Percentiles rank a stretch among this genome's conserved stretches.
These are phyloP conservation scores for Vicia faba DNA, from an alignment of 306 rosid genomes.

Conservation along the genomic window DNA sequence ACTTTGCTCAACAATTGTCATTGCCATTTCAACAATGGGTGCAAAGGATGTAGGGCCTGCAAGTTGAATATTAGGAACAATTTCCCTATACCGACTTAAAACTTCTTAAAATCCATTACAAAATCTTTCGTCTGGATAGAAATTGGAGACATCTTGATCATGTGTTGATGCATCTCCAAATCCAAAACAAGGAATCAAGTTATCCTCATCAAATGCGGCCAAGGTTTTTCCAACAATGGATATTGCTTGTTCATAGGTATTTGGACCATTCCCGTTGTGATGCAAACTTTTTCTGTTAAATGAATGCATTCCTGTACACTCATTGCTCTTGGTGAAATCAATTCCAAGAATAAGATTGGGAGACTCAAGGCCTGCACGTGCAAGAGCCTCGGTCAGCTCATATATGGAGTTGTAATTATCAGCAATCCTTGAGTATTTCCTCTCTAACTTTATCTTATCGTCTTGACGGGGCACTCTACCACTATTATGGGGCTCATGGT, in stretches of 20 bases:
- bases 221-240: constrained; percentile 89
- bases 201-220: constrained; percentile 89
- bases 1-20: constrained; percentile 91
- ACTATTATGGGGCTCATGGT: constrained; percentile 38
- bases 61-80: constrained; percentile 76
- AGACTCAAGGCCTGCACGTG: too few species aligned
- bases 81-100: constrained; percentile 70
- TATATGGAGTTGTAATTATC: constrained; percentile 74
- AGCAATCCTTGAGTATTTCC: constrained; percentile 80
- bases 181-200: constrained; percentile 92
- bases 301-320: constrained; percentile 87
- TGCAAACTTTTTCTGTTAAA: constrained; percentile 75
- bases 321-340: constrained; percentile 96
- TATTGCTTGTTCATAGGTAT: constrained; percentile 92
- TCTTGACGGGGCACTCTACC: constrained; percentile 29
- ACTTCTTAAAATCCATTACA: constrained; percentile 96
- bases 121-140: constrained; percentile 70
- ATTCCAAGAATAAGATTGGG: too few species aligned
- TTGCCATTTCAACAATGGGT: constrained; percentile 90
- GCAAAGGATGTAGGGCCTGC: constrained; percentile 98
- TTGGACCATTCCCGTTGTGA: constrained; percentile 67
- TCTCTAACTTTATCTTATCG: constrained; percentile 52
- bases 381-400: constrained; percentile 91
- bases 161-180: constrained; percentile 96
- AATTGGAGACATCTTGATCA: constrained; percentile 85